Evolutionary conservation across 495 filamentous ascomycete species (phyloP).

Genomic region (Penicillium desertorum): DNA sequence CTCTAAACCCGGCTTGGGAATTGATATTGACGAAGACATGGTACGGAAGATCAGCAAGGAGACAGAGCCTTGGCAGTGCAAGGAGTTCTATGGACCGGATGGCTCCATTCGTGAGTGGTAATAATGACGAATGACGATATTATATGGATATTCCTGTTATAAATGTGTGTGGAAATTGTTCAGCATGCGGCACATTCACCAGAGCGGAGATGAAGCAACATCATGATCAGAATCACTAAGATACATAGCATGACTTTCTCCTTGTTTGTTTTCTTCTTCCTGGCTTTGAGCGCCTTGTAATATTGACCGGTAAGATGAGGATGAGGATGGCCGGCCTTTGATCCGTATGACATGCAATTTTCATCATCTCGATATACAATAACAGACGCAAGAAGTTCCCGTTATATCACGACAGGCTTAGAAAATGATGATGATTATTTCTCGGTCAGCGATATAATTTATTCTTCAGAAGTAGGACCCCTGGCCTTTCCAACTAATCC

Average conservation of each 20-base stretch:
- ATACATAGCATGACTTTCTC: not conserved
- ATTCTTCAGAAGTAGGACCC: not conserved
- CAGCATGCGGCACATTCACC: not conserved
- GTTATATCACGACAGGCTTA: not conserved
- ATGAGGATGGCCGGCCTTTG: not conserved
- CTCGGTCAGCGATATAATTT: not conserved
- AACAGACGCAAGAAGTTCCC: not conserved
- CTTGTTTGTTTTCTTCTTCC: not conserved
- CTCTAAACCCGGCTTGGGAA: constrained; percentile 66
- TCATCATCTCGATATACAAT: not conserved
- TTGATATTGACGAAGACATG: constrained; percentile 70
- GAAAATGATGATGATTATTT: not conserved
- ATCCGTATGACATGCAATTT: not conserved
- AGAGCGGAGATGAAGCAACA: not conserved
- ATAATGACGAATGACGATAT: not conserved
- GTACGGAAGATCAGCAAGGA: constrained; percentile 57
- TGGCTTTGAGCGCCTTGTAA: not conserved
- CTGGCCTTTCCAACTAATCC: not conserved
- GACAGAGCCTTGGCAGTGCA: constrained; percentile 57
- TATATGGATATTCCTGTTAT: not conserved
- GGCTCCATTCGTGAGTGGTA: constrained; percentile 76
- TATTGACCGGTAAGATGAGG: not conserved
- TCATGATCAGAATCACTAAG: not conserved
- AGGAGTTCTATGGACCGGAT: constrained; percentile 69
- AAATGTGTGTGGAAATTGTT: not conserved